Evolutionary conservation across 1,139 yeast genomes (phyloP).

Genomic region (Debaryomycetaceae sp.): DNA sequence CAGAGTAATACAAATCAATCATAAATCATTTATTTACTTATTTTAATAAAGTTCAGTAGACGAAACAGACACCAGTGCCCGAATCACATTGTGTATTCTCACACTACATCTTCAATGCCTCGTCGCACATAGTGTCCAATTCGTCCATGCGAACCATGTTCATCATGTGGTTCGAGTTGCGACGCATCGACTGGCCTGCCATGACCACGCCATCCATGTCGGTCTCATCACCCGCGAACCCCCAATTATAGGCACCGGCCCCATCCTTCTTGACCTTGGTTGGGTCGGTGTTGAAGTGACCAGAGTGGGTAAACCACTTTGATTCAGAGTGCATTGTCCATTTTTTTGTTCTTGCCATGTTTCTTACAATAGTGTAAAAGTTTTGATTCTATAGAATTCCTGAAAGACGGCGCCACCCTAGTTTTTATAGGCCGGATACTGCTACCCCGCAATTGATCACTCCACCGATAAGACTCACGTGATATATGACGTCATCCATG

Average conservation of each 20-base stretch:
- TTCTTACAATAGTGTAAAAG: conserved; percentile 1
- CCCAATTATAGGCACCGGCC: conserved; percentile 76
- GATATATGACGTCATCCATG: too few relatives aligned
- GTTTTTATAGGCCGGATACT: conserved; percentile 2
- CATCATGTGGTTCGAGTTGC: conserved; percentile 30
- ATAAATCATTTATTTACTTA: too few relatives aligned
- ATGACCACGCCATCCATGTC: conserved; percentile 12
- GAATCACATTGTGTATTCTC: too few relatives aligned
- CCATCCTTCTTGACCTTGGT: conserved; percentile 75
- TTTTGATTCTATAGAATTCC: too few relatives aligned
- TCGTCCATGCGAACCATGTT: conserved; percentile 17
- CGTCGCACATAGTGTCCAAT: conserved; percentile 16
- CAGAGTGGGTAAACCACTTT: conserved; percentile 69
- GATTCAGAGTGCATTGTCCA: conserved; percentile 64
- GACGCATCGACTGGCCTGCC: conserved; percentile 20
- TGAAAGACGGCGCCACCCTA: too few relatives aligned
- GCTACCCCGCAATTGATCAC: too few relatives aligned
- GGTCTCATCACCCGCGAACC: conserved; percentile 57
- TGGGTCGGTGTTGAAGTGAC: conserved; percentile 56
- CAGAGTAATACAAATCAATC: too few relatives aligned
- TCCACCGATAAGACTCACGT: too few relatives aligned
- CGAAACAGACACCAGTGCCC: too few relatives aligned
- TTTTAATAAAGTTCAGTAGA: too few relatives aligned
- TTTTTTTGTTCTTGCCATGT: conserved; percentile 80
- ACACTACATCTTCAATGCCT: conserved; percentile 4